These are phyloP conservation scores for Termitomyces sp. DNA, from an alignment of 1,284 basidiomycete species.

Conservation along the genomic window DNA sequence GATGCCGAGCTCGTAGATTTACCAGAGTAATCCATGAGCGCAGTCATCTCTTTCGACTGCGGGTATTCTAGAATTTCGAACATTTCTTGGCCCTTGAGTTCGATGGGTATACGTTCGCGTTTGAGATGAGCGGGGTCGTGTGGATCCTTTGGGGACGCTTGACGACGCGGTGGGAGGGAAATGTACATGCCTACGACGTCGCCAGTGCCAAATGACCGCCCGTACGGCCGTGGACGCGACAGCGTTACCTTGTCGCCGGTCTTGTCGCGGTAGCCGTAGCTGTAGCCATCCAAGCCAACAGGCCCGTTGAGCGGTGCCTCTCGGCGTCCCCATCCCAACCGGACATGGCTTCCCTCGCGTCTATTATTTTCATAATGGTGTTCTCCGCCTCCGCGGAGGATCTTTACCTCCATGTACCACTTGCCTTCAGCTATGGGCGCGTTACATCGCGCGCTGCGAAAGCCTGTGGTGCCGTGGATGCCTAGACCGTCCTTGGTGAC, in stretches of 20 bases:
- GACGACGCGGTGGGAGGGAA: slow-evolving; percentile 68
- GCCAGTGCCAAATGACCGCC: slow-evolving; percentile 69
- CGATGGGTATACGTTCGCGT: slow-evolving; percentile 87
- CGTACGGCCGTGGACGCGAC: slow-evolving; percentile 78
- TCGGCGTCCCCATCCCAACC: slow-evolving; percentile 88
- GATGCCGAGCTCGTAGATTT: slow-evolving; percentile 54
- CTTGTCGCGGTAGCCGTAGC: slow-evolving; percentile 88
- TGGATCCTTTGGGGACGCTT: slow-evolving; percentile 51
- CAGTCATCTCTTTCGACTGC: slow-evolving; percentile 90
- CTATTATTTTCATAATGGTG: slow-evolving; percentile 39
- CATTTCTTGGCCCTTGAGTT: slow-evolving; percentile 94
- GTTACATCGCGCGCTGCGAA: slow-evolving; percentile 86
- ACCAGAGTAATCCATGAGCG: slow-evolving; percentile 68
- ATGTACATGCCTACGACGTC: slow-evolving; percentile 95
- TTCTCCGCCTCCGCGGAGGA: slow-evolving; percentile 76
- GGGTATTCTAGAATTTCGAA: slow-evolving; percentile 94
- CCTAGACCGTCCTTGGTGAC: slow-evolving; percentile 80
- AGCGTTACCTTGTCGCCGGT: slow-evolving; percentile 88
- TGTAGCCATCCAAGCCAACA: slow-evolving; percentile 90
- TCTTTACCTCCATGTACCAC: slow-evolving; percentile 92
- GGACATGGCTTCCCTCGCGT: slow-evolving; percentile 75
- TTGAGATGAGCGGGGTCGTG: slow-evolving; percentile 74
- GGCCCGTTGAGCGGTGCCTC: slow-evolving; percentile 93
- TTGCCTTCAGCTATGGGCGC: slow-evolving; percentile 85
- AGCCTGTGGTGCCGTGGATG: slow-evolving; percentile 83